phyloP scores from a whole-genome alignment of 371 early-diverging fungal genomes.

The Mucor velutinosus region DNA sequence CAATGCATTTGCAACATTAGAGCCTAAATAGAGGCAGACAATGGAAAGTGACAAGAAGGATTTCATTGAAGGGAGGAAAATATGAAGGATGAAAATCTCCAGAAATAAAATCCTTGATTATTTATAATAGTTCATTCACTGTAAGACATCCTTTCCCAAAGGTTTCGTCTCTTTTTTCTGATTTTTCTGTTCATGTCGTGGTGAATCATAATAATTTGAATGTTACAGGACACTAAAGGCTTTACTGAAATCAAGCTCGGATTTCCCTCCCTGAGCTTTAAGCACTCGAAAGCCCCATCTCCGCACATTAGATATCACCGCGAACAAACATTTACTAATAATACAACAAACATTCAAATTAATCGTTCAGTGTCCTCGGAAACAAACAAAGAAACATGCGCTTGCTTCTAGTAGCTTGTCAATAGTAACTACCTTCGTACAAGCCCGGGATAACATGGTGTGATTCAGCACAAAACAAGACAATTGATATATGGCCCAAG shows the following conservation, averaged over 20 bases:
- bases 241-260: background rate
- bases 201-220: background rate
- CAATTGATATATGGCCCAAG: too few relatives aligned
- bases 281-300: background rate
- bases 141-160: background rate
- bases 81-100: background rate
- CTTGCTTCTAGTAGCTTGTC: background rate
- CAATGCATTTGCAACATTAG: background rate
- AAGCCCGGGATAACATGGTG: too few relatives aligned
- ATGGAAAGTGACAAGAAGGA: conserved; percentile 9
- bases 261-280: background rate
- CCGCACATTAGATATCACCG: background rate
- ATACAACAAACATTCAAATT: background rate
- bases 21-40: conserved; percentile 6
- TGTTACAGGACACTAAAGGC: background rate
- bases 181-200: background rate
- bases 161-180: conserved; percentile 1
- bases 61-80: background rate
- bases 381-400: background rate
- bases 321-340: background rate
- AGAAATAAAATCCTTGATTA: background rate
- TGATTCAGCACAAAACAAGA: too few relatives aligned
- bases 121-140: background rate
- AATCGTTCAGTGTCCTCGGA: background rate
- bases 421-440: too few relatives aligned